These are phyloP conservation scores for Neurospora terricola DNA, from an alignment of 495 filamentous ascomycete species.

Conservation along the genomic window DNA sequence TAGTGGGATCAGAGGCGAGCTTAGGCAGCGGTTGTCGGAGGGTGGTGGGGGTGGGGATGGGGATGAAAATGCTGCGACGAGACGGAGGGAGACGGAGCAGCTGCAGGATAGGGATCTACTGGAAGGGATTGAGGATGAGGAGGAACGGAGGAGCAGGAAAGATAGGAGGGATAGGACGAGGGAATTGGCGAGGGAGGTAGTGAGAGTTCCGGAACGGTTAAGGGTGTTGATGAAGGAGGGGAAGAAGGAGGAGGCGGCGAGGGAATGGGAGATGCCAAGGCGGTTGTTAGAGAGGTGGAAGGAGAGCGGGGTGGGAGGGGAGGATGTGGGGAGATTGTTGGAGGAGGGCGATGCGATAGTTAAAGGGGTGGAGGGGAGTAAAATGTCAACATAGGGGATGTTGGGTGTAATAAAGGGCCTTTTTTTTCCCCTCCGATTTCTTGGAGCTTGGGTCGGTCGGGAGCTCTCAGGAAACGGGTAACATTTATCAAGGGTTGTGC, in stretches of 20 bases:
- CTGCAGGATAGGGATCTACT: conserved; percentile 15
- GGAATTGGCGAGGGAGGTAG: conserved; percentile 48
- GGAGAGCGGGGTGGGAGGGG: conserved; percentile 39
- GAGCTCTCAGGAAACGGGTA: not conserved
- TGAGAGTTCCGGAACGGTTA: conserved; percentile 47
- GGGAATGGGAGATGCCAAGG: conserved; percentile 49
- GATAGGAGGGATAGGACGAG: conserved; percentile 31
- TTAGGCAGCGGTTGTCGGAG: conserved; percentile 34
- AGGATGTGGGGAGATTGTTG: conserved; percentile 37
- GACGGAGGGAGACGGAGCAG: not conserved
- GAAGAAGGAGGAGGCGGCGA: conserved; percentile 49
- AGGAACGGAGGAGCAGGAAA: conserved; percentile 47
- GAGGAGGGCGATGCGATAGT: conserved; percentile 42
- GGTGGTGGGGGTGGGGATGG: conserved; percentile 3
- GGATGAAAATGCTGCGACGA: not conserved
- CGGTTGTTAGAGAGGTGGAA: conserved; percentile 39
- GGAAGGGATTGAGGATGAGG: conserved; percentile 28
- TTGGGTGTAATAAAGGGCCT: no score
- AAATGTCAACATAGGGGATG: not conserved
- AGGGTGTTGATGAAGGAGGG: conserved; percentile 55
- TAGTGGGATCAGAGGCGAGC: conserved; percentile 45
- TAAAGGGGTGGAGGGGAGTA: conserved; percentile 15
- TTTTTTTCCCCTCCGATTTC: no score
- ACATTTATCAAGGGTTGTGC: not conserved
- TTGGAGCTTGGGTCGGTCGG: not conserved